A percentile compares a stretch with the other conserved stretches of the same genome.
phyloP scores from a whole-genome alignment of 106 monocot species.

The Triglochin maritima region DNA sequence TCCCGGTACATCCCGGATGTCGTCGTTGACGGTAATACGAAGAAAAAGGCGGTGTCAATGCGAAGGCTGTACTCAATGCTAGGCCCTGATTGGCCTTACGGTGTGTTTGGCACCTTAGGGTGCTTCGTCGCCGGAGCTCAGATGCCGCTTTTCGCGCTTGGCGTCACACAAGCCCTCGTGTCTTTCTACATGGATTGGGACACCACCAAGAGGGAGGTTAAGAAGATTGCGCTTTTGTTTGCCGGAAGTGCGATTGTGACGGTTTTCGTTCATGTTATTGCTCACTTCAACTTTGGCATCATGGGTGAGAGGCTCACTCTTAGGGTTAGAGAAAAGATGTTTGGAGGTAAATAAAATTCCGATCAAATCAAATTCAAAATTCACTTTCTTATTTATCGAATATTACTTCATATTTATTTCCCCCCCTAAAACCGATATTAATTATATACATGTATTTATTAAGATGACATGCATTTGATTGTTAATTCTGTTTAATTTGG shows the following conservation, averaged over 20 bases:
- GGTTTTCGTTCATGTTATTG: slow-evolving; percentile 56
- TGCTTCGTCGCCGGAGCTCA: slow-evolving; percentile 71
- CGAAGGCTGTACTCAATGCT: slow-evolving; percentile 76
- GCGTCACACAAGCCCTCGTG: slow-evolving; percentile 87
- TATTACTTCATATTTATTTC: no score
- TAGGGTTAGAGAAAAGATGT: slow-evolving; percentile 75
- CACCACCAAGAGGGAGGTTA: slow-evolving; percentile 70
- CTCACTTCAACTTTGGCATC: slow-evolving; percentile 87
- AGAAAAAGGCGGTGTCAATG: slow-evolving; percentile 47
- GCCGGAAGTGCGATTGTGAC: slow-evolving; percentile 65
- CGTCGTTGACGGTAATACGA: slow-evolving; percentile 9
- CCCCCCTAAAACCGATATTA: no score
- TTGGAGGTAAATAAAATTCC: slow-evolving; percentile 62
- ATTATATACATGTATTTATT: no score
- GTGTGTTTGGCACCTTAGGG: slow-evolving; percentile 58
- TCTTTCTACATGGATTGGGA: slow-evolving; percentile 97
- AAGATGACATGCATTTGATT: neutral
- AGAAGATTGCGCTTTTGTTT: slow-evolving; percentile 74
- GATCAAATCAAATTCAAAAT: no score
- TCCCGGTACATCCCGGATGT: slow-evolving; percentile 35
- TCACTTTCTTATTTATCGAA: no score
- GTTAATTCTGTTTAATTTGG: no score
- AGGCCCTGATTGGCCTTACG: slow-evolving; percentile 72
- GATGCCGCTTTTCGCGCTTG: slow-evolving; percentile 94
- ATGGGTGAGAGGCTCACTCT: slow-evolving; percentile 96